Percentiles rank a stretch among this genome's conserved stretches.
phyloP scores from a whole-genome alignment of 2,329 filamentous ascomycete species.

The Decorospora gaudefroyi region DNA sequence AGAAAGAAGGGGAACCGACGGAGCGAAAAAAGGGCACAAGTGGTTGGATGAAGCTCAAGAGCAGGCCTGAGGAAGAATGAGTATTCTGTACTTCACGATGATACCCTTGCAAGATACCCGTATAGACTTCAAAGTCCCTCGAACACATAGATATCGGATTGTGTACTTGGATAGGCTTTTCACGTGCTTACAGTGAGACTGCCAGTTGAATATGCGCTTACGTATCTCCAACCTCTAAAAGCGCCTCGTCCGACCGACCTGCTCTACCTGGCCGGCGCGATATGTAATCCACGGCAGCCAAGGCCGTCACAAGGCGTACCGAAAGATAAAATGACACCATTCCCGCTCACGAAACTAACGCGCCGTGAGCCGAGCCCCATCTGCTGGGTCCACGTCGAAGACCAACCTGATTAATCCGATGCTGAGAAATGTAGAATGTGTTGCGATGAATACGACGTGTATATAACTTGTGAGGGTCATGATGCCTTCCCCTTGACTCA shows the following conservation, averaged over 20 bases:
- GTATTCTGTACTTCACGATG: slow-evolving; percentile 2
- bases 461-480: slow-evolving; percentile 8
- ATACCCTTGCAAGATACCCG: slow-evolving; percentile 4
- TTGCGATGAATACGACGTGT: slow-evolving; percentile 5
- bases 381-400: slow-evolving; percentile 5
- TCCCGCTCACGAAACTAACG: slow-evolving; percentile 30
- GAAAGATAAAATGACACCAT: slow-evolving; percentile 41
- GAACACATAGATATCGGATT: background rate
- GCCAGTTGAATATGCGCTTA: slow-evolving; percentile 6
- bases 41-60: slow-evolving; percentile 56
- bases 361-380: slow-evolving; percentile 20
- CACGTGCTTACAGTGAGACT: background rate
- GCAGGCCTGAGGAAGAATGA: slow-evolving; percentile 36
- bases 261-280: slow-evolving; percentile 11
- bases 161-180: too few species aligned
- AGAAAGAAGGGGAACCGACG: slow-evolving; percentile 27
- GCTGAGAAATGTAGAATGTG: slow-evolving; percentile 30
- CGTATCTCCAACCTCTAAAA: slow-evolving; percentile 12
- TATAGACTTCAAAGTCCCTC: slow-evolving; percentile 1
- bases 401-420: slow-evolving; percentile 26
- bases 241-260: slow-evolving; percentile 15
- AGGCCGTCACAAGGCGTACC: slow-evolving; percentile 40
- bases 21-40: slow-evolving; percentile 44
- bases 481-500: background rate
- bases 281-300: slow-evolving; percentile 26